Base-by-base conservation (phyloP, 108 stramenopile species). In the Nannochloropsis gaditana region DNA sequence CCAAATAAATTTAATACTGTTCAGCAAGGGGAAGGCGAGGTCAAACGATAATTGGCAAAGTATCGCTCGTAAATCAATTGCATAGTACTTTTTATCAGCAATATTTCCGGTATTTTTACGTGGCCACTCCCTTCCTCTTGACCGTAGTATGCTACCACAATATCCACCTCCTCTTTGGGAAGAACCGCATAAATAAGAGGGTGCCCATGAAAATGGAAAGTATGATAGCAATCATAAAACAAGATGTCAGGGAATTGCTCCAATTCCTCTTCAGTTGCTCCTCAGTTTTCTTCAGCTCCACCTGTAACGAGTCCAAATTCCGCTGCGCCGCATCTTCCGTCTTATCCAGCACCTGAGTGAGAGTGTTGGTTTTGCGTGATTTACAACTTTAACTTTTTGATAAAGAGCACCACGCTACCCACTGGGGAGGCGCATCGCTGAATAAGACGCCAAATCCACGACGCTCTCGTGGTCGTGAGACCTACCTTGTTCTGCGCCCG, bases 231-330 rank as follows among this genome's bases (percentile, higher is more conserved):
- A 73, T 73, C 59, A 73, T 73, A n/a, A 73, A 73, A n/a, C 15
- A 73, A 3, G 59, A 73, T n/a, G 59, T 73, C 8, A 73, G 3
- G 59, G 59, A 73, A 73, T 73, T 73, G 2, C 59, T 73, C 59
- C 59, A 73, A n/a, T 2, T 73, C n/a, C n/a, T 73, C 59, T 73
- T 73, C 59, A 73, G 59, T n/a, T 73, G 59, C 59, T 73, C 59
- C n/a, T 73, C 59, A n/a, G 59, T 73, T 73, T 73, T 73, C 59
- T 6, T 73, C 59, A 73, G n/a, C 59, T 73, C 59, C 59, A 73
- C 59, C 59, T 73, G 59, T n/a, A 73, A 6, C 19, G 19, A 4
- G 59, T 73, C 59, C 6, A 73, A 6, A 73, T 73, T 73, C 59
- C 59, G 59, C n/a, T 73, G 59, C 3, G 59, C 59, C 59, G 59